Conservation (phyloP, 768 basidiomycete genomes). For the Suillus tomentosus region DNA sequence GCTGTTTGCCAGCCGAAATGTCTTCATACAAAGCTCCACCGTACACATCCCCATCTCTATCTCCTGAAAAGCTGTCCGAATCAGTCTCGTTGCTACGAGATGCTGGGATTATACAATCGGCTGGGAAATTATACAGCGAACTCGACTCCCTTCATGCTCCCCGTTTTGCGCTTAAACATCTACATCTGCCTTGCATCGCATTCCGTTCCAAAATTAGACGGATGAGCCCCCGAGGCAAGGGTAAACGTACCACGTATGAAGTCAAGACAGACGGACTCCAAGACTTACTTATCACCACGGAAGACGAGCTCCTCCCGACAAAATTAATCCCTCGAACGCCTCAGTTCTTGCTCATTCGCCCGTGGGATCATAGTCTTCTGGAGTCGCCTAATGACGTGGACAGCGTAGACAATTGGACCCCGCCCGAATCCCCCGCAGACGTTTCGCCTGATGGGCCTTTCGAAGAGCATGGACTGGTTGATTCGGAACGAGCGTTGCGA, state of each 20-base stretch:
- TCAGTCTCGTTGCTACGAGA: background rate
- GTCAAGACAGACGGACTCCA: background rate
- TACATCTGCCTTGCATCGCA: constrained; percentile 2
- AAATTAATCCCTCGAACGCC: background rate
- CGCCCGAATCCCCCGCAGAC: background rate
- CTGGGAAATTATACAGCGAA: background rate
- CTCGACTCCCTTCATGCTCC: background rate
- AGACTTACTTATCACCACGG: background rate
- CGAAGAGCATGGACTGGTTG: background rate
- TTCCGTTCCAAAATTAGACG: background rate
- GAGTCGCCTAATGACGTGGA: background rate
- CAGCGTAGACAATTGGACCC: background rate
- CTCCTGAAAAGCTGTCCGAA: background rate
- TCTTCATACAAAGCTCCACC: background rate
- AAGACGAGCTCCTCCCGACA: background rate
- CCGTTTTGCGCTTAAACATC: background rate
- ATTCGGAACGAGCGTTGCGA: background rate
- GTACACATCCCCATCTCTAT: background rate
- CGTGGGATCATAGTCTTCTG: background rate
- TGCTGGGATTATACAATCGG: background rate
- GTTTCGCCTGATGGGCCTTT: background rate
- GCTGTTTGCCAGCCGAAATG: constrained; percentile 1
- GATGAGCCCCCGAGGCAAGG: background rate
- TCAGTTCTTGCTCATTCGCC: background rate
- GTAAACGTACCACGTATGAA: background rate